Evolutionary conservation across 2,329 filamentous ascomycete genomes (phyloP).

Genomic region (Aspergillus phoenicis): DNA sequence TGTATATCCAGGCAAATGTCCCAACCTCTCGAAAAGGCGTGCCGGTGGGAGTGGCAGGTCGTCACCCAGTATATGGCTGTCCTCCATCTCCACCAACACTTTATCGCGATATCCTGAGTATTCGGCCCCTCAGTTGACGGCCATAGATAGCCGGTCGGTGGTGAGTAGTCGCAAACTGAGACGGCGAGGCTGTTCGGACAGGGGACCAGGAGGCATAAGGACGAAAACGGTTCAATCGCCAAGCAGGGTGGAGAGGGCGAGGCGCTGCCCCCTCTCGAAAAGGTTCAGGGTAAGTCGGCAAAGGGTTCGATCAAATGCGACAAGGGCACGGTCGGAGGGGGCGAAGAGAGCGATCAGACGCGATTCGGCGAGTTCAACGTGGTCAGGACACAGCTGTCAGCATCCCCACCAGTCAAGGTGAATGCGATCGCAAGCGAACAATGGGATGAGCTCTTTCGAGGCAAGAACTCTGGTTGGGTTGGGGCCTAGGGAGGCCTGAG

Average conservation of each 20-base stretch:
- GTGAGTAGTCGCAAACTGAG: conserved; percentile 12
- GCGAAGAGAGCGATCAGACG: conserved; percentile 1
- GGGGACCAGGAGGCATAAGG: conserved; percentile 26
- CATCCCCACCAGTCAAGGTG: conserved; percentile 14
- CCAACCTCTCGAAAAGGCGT: conserved; percentile 71
- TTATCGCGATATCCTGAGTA: conserved; percentile 18
- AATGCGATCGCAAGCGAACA: conserved; percentile 16
- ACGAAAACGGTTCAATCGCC: conserved; percentile 27
- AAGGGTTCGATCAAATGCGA: not conserved
- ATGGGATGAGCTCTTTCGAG: conserved; percentile 10
- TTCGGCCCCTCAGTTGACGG: conserved; percentile 19
- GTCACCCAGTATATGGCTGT: conserved; percentile 45
- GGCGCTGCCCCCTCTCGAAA: conserved; percentile 12
- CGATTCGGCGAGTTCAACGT: conserved; percentile 1
- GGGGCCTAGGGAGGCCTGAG: conserved; percentile 8
- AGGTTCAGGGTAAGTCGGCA: conserved; percentile 3
- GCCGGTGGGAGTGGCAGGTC: conserved; percentile 60
- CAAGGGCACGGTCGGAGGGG: not conserved
- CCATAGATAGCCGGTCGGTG: conserved; percentile 24
- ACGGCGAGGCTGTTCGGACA: conserved; percentile 15
- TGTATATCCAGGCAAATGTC: conserved; percentile 71
- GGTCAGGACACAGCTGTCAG: conserved; percentile 11
- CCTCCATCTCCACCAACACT: conserved; percentile 34
- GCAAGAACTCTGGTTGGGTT: conserved; percentile 9
- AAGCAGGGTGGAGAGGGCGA: conserved; percentile 21